These are phyloP conservation scores for Fusarium pininemorale DNA, from an alignment of 2,329 filamentous ascomycete genomes.

Conservation along the genomic window DNA sequence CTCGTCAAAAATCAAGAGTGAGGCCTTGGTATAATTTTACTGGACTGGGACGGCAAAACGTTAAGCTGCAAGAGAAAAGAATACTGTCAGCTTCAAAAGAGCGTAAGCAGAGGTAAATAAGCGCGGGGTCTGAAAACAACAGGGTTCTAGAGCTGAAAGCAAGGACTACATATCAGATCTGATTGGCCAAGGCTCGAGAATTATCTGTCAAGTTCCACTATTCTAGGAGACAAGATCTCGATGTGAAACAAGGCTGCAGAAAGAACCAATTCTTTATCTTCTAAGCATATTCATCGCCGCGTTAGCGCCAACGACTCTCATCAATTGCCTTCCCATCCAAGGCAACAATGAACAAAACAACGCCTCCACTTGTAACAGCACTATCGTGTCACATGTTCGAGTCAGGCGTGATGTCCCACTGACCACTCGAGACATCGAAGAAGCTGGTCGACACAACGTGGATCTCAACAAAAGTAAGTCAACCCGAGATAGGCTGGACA, in stretches of 20 bases:
- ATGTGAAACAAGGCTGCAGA: neutral
- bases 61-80: neutral
- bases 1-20: neutral
- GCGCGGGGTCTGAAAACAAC: neutral
- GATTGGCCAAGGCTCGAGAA: neutral
- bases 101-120: neutral
- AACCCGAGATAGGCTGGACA: neutral
- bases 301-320: neutral
- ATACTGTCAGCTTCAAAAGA: neutral
- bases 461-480: neutral
- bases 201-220: accelerated
- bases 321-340: neutral
- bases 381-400: neutral
- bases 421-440: neutral
- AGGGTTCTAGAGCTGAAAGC: neutral
- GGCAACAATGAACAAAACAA: neutral
- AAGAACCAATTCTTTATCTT: too few relatives aligned
- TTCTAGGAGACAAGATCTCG: accelerated
- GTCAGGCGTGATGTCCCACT: neutral
- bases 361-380: too few relatives aligned
- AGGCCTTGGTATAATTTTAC: neutral
- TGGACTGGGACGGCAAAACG: neutral
- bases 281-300: neutral
- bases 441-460: neutral
- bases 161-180: neutral